Conservation (phyloP, 2,329 filamentous ascomycete species). For the Cladophialophora chaetospira region DNA sequence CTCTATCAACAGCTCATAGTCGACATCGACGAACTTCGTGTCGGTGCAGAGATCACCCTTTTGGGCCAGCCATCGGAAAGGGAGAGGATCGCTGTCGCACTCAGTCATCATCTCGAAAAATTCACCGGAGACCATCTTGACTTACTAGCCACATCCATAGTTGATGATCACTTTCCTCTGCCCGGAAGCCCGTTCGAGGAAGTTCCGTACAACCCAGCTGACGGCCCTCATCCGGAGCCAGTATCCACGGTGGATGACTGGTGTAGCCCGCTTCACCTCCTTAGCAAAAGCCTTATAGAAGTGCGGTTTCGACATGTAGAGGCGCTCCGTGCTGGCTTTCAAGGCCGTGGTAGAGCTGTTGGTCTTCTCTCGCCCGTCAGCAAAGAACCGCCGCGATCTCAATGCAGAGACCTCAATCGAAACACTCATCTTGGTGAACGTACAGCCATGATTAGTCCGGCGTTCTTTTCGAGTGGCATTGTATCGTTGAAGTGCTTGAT, state of each 20-base stretch:
- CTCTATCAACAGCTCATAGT: slow-evolving; percentile 31
- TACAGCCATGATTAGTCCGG: slow-evolving; percentile 19
- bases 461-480: slow-evolving; percentile 11
- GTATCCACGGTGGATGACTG: slow-evolving; percentile 86
- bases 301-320: slow-evolving; percentile 80
- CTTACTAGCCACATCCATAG: slow-evolving; percentile 33
- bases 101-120: too few species aligned
- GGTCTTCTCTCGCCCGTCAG: slow-evolving; percentile 55
- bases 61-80: slow-evolving; percentile 76
- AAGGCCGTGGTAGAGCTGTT: slow-evolving; percentile 94
- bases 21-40: slow-evolving; percentile 32
- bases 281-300: slow-evolving; percentile 87
- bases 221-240: slow-evolving; percentile 83
- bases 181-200: slow-evolving; percentile 59
- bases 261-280: slow-evolving; percentile 77
- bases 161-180: slow-evolving; percentile 33
- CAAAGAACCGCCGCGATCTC: neutral
- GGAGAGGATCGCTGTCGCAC: slow-evolving; percentile 73
- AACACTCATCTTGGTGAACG: too few species aligned
- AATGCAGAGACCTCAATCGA: too few species aligned
- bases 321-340: slow-evolving; percentile 82
- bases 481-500: slow-evolving; percentile 1
- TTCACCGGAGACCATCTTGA: too few species aligned
- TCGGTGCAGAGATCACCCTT: slow-evolving; percentile 53
- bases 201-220: slow-evolving; percentile 72